Evolutionary conservation across 768 basidiomycete genomes (phyloP).

Genomic region (Cystobasidium ongulense): DNA sequence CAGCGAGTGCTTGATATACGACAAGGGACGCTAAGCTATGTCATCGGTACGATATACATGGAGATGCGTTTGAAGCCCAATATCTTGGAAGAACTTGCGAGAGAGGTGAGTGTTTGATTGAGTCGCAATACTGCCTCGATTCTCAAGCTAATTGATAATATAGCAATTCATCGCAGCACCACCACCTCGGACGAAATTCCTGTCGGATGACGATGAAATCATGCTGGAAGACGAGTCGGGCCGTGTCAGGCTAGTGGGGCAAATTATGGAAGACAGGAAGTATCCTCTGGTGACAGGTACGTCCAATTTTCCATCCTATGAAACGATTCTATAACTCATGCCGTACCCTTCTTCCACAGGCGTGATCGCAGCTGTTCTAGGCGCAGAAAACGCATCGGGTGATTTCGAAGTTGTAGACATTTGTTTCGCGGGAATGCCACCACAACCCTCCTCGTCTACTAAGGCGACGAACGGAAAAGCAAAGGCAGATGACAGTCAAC

Average conservation of each 20-base stretch:
- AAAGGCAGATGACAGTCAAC: not conserved
- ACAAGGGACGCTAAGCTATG: conserved; percentile 75
- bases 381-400: conserved; percentile 76
- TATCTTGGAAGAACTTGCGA: conserved; percentile 86
- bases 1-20: conserved; percentile 76
- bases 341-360: conserved; percentile 55
- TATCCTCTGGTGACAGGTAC: conserved; percentile 66
- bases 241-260: conserved; percentile 76
- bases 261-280: conserved; percentile 51
- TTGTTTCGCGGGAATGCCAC: conserved; percentile 74
- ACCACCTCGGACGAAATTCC: conserved; percentile 64
- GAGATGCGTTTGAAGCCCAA: conserved; percentile 99
- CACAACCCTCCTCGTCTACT: conserved; percentile 47
- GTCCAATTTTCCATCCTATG: too few species aligned
- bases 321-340: too few species aligned
- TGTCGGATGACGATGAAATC: conserved; percentile 65
- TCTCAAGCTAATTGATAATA: not conserved
- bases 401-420: conserved; percentile 90
- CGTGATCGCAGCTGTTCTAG: conserved; percentile 78
- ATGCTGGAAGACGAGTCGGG: conserved; percentile 97
- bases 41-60: conserved; percentile 93
- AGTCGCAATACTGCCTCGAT: not conserved
- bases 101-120: conserved; percentile 57
- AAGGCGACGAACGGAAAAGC: conserved; percentile 13
- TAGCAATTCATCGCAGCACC: conserved; percentile 86